phyloP scores from a whole-genome alignment of 2,329 filamentous ascomycete genomes.

The Aspergillus quadricinctus region DNA sequence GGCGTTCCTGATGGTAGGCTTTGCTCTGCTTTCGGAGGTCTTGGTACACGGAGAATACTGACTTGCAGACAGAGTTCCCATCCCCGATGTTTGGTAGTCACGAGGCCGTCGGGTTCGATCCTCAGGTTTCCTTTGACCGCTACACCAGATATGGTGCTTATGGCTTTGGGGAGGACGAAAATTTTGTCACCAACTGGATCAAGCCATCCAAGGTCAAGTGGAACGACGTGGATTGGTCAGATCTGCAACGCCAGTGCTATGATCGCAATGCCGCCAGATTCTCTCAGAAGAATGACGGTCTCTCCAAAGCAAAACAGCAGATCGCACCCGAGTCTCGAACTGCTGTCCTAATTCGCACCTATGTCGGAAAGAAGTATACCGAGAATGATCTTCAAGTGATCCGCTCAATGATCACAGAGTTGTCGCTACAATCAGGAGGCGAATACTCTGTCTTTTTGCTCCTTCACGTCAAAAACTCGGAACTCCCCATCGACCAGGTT shows the following conservation, averaged over 20 bases:
- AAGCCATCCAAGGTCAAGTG: slow-evolving; percentile 41
- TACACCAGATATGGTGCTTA: slow-evolving; percentile 62
- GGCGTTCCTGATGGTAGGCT: slow-evolving; percentile 21
- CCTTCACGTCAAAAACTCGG: slow-evolving; percentile 75
- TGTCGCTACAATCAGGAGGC: slow-evolving; percentile 73
- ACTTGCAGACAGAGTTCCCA: slow-evolving; percentile 46
- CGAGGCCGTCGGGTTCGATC: slow-evolving; percentile 55
- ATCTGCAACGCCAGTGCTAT: slow-evolving; percentile 63
- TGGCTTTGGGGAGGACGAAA: slow-evolving; percentile 26
- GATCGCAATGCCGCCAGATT: slow-evolving; percentile 63
- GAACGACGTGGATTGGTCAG: slow-evolving; percentile 64
- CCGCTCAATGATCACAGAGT: slow-evolving; percentile 76
- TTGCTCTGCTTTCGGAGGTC: slow-evolving; percentile 20
- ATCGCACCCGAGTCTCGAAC: slow-evolving; percentile 53
- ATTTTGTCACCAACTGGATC: slow-evolving; percentile 12
- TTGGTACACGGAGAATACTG: slow-evolving; percentile 36
- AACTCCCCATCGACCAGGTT: slow-evolving; percentile 71
- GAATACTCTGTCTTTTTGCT: slow-evolving; percentile 85
- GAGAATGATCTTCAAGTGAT: slow-evolving; percentile 77
- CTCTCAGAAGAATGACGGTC: slow-evolving; percentile 24
- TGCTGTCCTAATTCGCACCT: slow-evolving; percentile 75
- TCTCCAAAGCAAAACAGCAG: background rate
- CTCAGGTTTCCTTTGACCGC: slow-evolving; percentile 61
- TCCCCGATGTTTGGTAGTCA: slow-evolving; percentile 60
- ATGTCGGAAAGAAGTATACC: slow-evolving; percentile 75